Conservation (phyloP, 1,284 basidiomycete genomes). For the Trichosporon sp. region DNA sequence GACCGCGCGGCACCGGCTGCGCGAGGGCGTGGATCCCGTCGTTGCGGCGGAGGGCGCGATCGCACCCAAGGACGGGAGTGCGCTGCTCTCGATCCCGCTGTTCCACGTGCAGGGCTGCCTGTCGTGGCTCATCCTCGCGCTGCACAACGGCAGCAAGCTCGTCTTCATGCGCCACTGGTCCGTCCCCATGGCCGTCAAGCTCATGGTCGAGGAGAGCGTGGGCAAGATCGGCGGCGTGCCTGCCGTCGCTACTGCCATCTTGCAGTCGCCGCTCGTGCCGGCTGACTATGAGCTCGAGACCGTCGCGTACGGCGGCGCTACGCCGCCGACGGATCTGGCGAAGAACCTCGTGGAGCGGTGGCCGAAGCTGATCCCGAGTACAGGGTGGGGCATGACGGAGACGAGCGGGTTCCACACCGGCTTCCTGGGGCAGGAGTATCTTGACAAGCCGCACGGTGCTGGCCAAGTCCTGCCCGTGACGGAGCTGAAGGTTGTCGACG, state of each 20-base stretch:
- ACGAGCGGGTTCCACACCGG: slow-evolving; percentile 40
- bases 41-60: slow-evolving; percentile 21
- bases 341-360: slow-evolving; percentile 23
- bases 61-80: not conserved
- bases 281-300: slow-evolving; percentile 25
- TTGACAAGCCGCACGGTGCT: slow-evolving; percentile 11
- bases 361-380: slow-evolving; percentile 23
- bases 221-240: slow-evolving; percentile 39
- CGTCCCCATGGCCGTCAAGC: slow-evolving; percentile 25
- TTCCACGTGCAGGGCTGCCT: slow-evolving; percentile 43
- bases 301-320: slow-evolving; percentile 39
- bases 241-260: slow-evolving; percentile 29
- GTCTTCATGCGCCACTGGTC: slow-evolving; percentile 33
- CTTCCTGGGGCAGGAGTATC: slow-evolving; percentile 35
- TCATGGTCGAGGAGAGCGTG: slow-evolving; percentile 29
- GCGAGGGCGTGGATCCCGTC: slow-evolving; percentile 18
- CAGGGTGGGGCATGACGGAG: slow-evolving; percentile 42
- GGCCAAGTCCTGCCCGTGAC: slow-evolving; percentile 35
- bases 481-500: slow-evolving; percentile 35
- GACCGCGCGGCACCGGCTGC: slow-evolving; percentile 16
- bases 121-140: slow-evolving; percentile 35
- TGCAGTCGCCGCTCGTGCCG: slow-evolving; percentile 28
- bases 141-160: slow-evolving; percentile 34
- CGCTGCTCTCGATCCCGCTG: slow-evolving; percentile 23
- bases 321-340: slow-evolving; percentile 32